Base-by-base conservation (phyloP, 192 early-diverging fungal genomes). In the Gamsiella multidivaricata region DNA sequence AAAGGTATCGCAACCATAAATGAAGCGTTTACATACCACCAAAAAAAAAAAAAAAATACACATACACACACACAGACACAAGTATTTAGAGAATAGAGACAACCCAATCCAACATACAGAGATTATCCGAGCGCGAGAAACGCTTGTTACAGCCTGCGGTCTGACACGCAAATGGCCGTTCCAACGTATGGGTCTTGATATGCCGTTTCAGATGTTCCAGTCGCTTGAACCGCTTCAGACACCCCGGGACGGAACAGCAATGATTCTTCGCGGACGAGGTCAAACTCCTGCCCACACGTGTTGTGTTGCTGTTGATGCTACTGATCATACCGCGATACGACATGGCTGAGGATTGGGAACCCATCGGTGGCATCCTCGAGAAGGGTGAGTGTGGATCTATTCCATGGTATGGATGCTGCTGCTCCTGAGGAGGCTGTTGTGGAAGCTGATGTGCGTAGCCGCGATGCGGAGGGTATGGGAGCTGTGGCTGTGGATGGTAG, bases 131-230 rank as follows among this genome's bases (percentile, higher is more conserved):
- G 54, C 91, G 86, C 58, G 88, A 91, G 80, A 95, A 95, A 6
- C 83, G 84, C 80, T 93, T 94, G 62, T 88, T 90, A 69, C 94
- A 95, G 25, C 88, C 89, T 33, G 84, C 80, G 54, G 83, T 85
- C 63, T 79, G 74, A 78, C 92, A 93, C 23, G 79, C 73, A 79
- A 91, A 88, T 36, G 91, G 90, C 61, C 89, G 81, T 56, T 91
- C 90, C 18, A 91, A 88, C 25, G 92, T 90, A 80, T 94, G 92
- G 0, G 88, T 90, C 64, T 92, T 86, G 82, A 90, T 86, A 73
- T 95, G 94, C n/a, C 93, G 88, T 34, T 91, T 93, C 28, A 95
- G 75, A 74, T 95, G 94, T 64, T 94, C 91, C 46, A 90, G 89
- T 31, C 92, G 33, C 59, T 78, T 78, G 41, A 78, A 78, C 32